Base-by-base conservation (phyloP, 163 green algal species). In the Scenedesmus sp. region DNA sequence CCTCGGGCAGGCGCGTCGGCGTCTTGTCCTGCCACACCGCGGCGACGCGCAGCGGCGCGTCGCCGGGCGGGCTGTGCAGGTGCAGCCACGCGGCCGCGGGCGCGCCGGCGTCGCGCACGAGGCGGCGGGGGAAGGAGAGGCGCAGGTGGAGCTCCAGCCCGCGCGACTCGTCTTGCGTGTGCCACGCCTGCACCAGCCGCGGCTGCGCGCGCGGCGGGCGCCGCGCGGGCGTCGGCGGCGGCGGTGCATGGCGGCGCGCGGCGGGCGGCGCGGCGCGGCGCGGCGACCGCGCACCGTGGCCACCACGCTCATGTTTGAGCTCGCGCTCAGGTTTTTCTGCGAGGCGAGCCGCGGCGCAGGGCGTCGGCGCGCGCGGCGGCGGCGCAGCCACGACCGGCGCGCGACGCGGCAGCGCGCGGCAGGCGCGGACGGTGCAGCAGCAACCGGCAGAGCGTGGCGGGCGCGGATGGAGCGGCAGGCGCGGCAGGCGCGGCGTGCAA, bases 11-110 rank as follows among this genome's bases (percentile, higher is more conserved):
- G 22, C 89, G 73, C 15, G 89, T 93, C 29, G 87, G 57, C n/a
- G 87, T 91, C 75, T 93, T 93, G 84, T 90, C 78, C 75, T 91
- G 76, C 83, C 81, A 89, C 1, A 80, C 60, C 14, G 92, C 45
- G 0, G 91, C 85, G 22, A 92, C 17, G 0, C 82, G 36, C 47
- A 89, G 75, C 54, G 60, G 0, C 36, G 22, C 2, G 26, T 64
- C 1, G 63, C 77, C 50, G 33, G 58, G 28, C 3, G 71, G 71
- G 33, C 29, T 34, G 47, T 71, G 58, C 11, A 87, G 62, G 22
- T 64, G 60, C 10, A 86, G 65, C 85, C 85, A 92, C 1, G 88
- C 56, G 1, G 81, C 66, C 36, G 28, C 58, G 1, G 88, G 88
- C 1, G 85, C 88, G 0, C 88, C 88, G 6, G 81, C 84, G 0